Evolutionary conservation across 2,329 filamentous ascomycete species (phyloP).

Genomic region (Atkinsonella hypoxylon): DNA sequence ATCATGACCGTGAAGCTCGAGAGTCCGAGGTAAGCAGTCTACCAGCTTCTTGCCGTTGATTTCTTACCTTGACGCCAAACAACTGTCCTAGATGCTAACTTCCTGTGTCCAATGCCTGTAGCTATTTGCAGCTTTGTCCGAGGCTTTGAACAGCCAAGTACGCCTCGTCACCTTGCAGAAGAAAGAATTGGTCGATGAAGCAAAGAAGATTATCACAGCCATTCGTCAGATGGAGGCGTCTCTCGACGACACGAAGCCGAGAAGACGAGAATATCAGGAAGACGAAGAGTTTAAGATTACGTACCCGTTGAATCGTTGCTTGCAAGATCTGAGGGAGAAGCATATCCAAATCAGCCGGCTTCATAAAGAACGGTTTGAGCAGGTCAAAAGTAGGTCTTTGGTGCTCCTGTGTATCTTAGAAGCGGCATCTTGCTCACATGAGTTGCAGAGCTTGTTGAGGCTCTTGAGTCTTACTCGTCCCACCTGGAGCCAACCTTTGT

Average conservation of each 20-base stretch:
- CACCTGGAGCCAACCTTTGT: conserved; percentile 88
- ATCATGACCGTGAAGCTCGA: conserved; percentile 79
- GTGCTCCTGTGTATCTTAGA: too few relatives aligned
- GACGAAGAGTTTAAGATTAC: conserved; percentile 64
- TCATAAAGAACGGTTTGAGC: conserved; percentile 85
- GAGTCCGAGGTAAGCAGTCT: conserved; percentile 61
- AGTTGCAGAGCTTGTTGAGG: conserved; percentile 72
- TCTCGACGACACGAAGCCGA: conserved; percentile 58
- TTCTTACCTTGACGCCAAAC: neutral
- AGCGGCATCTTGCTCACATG: neutral
- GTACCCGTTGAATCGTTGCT: conserved; percentile 69
- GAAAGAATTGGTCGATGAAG: conserved; percentile 80
- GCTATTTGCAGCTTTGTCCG: conserved; percentile 86
- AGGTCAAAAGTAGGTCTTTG: conserved; percentile 68
- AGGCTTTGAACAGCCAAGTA: conserved; percentile 83
- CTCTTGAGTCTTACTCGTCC: conserved; percentile 89
- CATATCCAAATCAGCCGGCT: conserved; percentile 67
- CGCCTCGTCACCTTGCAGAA: conserved; percentile 78
- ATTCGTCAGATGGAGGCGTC: conserved; percentile 93
- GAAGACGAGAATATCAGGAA: conserved; percentile 52
- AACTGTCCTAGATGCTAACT: too few relatives aligned
- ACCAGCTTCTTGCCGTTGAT: neutral
- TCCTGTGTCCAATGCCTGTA: conserved; percentile 21
- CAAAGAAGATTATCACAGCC: conserved; percentile 67
- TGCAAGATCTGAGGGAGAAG: conserved; percentile 75